These are phyloP conservation scores for Eucalyptus shirleyi DNA, from an alignment of 345 rosid genomes.

Conservation along the genomic window DNA sequence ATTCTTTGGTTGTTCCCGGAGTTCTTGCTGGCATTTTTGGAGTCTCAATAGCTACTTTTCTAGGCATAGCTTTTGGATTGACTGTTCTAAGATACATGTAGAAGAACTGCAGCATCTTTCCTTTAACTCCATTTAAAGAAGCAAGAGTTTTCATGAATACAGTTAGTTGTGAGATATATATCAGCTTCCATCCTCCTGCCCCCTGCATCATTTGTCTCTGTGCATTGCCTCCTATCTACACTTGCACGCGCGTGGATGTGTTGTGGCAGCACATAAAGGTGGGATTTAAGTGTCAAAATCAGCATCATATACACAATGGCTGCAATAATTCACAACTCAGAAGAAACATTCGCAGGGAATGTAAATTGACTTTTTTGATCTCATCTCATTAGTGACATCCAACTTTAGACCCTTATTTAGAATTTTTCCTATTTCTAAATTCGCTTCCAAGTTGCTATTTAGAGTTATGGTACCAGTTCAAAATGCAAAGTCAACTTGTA, in stretches of 20 bases:
- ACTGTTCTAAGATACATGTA: slow-evolving; percentile 41
- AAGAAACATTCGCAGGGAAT: neutral
- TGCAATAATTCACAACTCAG: neutral
- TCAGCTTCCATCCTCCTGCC: neutral
- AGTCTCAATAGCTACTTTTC: slow-evolving; percentile 66
- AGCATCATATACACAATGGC: neutral
- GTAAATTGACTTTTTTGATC: neutral
- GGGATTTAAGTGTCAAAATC: neutral
- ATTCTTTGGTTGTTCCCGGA: slow-evolving; percentile 53
- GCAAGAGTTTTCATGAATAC: neutral
- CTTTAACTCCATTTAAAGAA: neutral
- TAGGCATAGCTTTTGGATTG: slow-evolving; percentile 52
- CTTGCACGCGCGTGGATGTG: neutral
- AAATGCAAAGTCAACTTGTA: neutral
- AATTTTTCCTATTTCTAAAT: neutral
- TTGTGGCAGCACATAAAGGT: neutral
- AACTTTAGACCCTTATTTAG: neutral
- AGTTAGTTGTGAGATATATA: neutral
- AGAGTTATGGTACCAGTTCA: neutral
- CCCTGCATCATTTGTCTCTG: neutral
- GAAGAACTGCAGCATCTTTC: neutral
- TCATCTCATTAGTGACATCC: neutral
- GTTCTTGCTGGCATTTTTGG: slow-evolving; percentile 80
- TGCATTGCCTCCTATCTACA: neutral
- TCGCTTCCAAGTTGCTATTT: neutral